These are phyloP conservation scores for Punctularia strigosozonata DNA, from an alignment of 768 basidiomycete genomes.

Conservation along the genomic window DNA sequence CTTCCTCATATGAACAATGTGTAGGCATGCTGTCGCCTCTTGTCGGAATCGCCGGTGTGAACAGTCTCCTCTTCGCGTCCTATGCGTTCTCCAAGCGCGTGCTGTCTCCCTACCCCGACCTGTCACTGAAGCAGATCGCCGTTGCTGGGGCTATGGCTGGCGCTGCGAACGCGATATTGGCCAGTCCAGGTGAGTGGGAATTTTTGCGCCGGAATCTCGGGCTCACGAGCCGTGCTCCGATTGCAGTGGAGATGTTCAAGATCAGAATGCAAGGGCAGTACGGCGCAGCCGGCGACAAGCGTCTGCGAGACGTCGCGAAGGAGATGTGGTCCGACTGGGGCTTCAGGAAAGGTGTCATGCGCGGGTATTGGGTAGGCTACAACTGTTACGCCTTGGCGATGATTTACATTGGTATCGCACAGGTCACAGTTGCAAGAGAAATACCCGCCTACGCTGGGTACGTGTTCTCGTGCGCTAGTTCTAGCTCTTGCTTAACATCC, in stretches of 20 bases:
- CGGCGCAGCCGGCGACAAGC: slow-evolving; percentile 68
- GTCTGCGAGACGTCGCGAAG: slow-evolving; percentile 51
- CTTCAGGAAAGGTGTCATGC: slow-evolving; percentile 81
- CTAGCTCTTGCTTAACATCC: neutral
- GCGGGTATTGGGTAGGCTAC: slow-evolving; percentile 82
- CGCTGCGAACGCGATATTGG: slow-evolving; percentile 79
- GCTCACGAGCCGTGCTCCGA: neutral
- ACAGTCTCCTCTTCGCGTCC: slow-evolving; percentile 88
- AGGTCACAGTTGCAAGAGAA: slow-evolving; percentile 88
- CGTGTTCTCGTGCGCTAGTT: slow-evolving; percentile 12
- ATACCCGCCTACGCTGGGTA: slow-evolving; percentile 94
- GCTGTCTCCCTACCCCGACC: slow-evolving; percentile 80
- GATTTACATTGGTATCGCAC: neutral
- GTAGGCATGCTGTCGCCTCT: slow-evolving; percentile 86
- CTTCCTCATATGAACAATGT: neutral
- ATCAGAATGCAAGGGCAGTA: slow-evolving; percentile 97
- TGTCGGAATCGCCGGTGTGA: slow-evolving; percentile 89
- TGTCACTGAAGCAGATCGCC: slow-evolving; percentile 71
- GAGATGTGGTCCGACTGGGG: slow-evolving; percentile 90
- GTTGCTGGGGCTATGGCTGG: slow-evolving; percentile 89
- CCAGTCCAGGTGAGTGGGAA: slow-evolving; percentile 60
- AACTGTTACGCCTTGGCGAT: neutral
- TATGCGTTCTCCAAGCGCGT: slow-evolving; percentile 75
- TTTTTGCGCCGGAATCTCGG: neutral
- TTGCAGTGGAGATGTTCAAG: slow-evolving; percentile 93